These are phyloP conservation scores for Solanum chiquidenum DNA, from an alignment of 257 asterid species.

Conservation along the genomic window DNA sequence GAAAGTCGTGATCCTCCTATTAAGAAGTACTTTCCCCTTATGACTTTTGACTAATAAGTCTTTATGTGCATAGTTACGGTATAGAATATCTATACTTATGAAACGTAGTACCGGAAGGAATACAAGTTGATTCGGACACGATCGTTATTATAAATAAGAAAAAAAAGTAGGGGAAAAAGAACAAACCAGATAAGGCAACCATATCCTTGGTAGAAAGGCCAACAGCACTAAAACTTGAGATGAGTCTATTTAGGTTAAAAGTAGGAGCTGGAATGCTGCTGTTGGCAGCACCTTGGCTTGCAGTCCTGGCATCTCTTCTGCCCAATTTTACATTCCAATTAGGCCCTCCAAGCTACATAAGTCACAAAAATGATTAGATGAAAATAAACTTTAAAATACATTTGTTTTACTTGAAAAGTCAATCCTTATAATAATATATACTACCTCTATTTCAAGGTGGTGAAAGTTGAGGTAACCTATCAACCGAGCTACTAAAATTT, in stretches of 20 bases:
- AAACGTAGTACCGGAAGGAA: neutral
- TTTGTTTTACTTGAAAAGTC: neutral
- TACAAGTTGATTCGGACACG: neutral
- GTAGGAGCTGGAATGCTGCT: slow-evolving; percentile 71
- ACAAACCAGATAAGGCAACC: slow-evolving; percentile 74
- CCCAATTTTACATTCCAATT: slow-evolving; percentile 68
- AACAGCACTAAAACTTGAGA: slow-evolving; percentile 41
- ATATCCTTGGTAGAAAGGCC: slow-evolving; percentile 71
- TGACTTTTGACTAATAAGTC: neutral
- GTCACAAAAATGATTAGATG: too few species aligned
- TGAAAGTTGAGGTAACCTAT: accelerated
- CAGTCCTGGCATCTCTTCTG: slow-evolving; percentile 74
- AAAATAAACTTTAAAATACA: neutral
- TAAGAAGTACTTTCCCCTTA: too few species aligned
- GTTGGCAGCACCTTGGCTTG: slow-evolving; percentile 72
- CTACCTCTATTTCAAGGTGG: too few species aligned
- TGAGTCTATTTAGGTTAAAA: slow-evolving; percentile 50
- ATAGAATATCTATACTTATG: neutral
- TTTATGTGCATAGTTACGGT: neutral
- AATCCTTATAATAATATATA: too few species aligned
- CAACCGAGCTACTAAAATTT: too few species aligned
- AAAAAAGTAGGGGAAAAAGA: neutral
- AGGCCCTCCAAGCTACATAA: slow-evolving; percentile 64
- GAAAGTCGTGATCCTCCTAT: too few species aligned
- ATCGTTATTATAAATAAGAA: neutral